phyloP scores from a whole-genome alignment of 805 yeast genomes.

The Candida khao-thaluensis region DNA sequence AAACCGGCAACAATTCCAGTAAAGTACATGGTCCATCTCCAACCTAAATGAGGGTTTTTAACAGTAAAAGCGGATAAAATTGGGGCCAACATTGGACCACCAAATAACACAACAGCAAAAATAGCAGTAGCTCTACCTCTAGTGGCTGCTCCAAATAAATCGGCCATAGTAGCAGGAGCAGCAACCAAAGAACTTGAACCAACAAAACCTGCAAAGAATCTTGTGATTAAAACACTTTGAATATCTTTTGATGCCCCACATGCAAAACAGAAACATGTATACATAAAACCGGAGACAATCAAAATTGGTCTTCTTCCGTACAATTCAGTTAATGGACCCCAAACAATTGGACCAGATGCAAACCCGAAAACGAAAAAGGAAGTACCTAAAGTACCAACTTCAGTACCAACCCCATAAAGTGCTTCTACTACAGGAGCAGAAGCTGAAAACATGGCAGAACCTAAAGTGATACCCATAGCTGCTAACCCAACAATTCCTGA shows the following conservation, averaged over 20 bases:
- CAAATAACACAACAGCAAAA: conserved; percentile 71
- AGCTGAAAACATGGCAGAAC: conserved; percentile 80
- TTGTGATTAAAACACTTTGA: conserved; percentile 72
- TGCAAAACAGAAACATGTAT: conserved; percentile 51
- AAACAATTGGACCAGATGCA: conserved; percentile 86
- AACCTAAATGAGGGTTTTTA: conserved; percentile 38
- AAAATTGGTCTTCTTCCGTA: conserved; percentile 43
- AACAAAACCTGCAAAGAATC: conserved; percentile 76
- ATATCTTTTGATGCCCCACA: conserved; percentile 75
- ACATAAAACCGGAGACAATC: conserved; percentile 39
- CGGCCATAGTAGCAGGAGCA: conserved; percentile 84
- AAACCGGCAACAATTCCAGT: conserved; percentile 39
- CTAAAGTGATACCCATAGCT: conserved; percentile 56
- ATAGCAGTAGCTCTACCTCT: conserved; percentile 77
- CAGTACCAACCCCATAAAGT: conserved; percentile 56
- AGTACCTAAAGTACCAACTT: conserved; percentile 72
- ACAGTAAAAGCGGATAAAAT: conserved; percentile 49
- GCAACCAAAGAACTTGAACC: conserved; percentile 88
- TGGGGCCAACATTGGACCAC: conserved; percentile 83
- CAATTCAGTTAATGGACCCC: conserved; percentile 50
- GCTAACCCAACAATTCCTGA: conserved; percentile 30
- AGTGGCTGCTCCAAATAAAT: conserved; percentile 60
- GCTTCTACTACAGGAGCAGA: conserved; percentile 49
- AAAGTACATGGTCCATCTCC: conserved; percentile 61
- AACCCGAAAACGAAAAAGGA: conserved; percentile 88